Evolutionary conservation across 73 alveolate genomes (phyloP), one percentile per base, ranked within the genome.

Genomic region (Paramecium caudatum): DNA sequence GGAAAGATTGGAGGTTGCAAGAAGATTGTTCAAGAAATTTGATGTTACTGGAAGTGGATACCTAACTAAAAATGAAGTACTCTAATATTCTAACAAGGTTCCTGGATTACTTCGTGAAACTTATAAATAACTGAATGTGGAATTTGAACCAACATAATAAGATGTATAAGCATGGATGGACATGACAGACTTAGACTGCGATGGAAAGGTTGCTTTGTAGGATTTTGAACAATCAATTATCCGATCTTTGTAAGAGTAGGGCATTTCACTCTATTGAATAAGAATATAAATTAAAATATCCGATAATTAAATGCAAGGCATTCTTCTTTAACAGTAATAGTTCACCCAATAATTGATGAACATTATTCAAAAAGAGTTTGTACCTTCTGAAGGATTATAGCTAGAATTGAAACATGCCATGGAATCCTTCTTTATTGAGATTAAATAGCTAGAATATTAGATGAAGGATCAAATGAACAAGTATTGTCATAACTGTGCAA

Each of bases 121-220:
- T 10, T 86, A 86, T n/a, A 86, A 63, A 69, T 30, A 61, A 41
- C 21, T 63, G 63, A 78, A 78, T 25, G 65, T 86, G 62, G 84
- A 23, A 3, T 86, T 41, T 43, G 70, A 55, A 41, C 90, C 84
- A 10, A 55, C 93, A 3, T 47, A 61, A 19, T 21, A 61, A 39
- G 93, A 86, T 86, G 85, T 86, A 9, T 33, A 86, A 30, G 93
- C 63, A 37, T 86, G 93, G 93, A 62, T 86, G 93, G 84, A 86
- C n/a, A 62, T 86, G 87, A 63, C 62, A 5, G 93, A 86, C 43
- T 41, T 48, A 34, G 84, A 86, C 32, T 62, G 68, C 9, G 93
- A 86, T 63, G 93, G 93, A 0, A 23, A 86, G 41, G 93, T 86
- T 0, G 68, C 93, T 23, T 63, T 86, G n/a, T 27, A 62, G 34